Evolutionary conservation across 1,284 basidiomycete species (phyloP).

Genomic region (Cryptococcus hybrid): DNA sequence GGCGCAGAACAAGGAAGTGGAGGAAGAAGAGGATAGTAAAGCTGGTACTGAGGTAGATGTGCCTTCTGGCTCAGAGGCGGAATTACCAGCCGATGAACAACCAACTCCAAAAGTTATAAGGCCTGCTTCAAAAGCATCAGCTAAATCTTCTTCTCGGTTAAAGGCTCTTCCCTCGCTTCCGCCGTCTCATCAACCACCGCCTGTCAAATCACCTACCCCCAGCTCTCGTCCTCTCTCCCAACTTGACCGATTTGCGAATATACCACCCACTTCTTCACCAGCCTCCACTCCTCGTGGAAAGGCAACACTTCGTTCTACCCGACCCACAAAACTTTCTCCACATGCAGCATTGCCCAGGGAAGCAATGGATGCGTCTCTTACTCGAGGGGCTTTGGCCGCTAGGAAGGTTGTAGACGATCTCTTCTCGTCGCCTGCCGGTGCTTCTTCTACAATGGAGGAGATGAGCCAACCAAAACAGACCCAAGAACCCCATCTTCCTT

Average conservation of each 20-base stretch:
- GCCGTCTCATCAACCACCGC: not conserved
- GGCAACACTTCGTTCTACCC: slow-evolving; percentile 4
- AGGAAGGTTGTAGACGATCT: slow-evolving; percentile 32
- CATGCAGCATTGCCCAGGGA: slow-evolving; percentile 12
- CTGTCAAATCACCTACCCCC: slow-evolving; percentile 2
- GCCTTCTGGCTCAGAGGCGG: not conserved
- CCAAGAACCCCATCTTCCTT: not conserved
- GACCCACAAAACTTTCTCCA: slow-evolving; percentile 8
- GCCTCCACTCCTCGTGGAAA: slow-evolving; percentile 12
- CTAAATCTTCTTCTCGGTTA: slow-evolving; percentile 5
- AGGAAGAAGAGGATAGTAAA: not conserved
- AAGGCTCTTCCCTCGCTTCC: slow-evolving; percentile 16
- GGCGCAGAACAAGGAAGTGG: not conserved
- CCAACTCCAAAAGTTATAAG: not conserved
- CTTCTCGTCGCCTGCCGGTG: slow-evolving; percentile 12
- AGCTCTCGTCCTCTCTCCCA: slow-evolving; percentile 12
- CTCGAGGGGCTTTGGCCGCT: slow-evolving; percentile 29
- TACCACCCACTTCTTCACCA: slow-evolving; percentile 24
- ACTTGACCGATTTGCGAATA: slow-evolving; percentile 33
- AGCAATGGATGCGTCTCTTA: slow-evolving; percentile 18
- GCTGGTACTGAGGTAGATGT: not conserved
- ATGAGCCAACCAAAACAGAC: not conserved
- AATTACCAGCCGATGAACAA: not conserved
- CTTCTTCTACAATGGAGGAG: not conserved
- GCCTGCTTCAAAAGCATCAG: not conserved